phyloP scores from a whole-genome alignment of 2,329 filamentous ascomycete genomes.

The Beauveria medogensis region DNA sequence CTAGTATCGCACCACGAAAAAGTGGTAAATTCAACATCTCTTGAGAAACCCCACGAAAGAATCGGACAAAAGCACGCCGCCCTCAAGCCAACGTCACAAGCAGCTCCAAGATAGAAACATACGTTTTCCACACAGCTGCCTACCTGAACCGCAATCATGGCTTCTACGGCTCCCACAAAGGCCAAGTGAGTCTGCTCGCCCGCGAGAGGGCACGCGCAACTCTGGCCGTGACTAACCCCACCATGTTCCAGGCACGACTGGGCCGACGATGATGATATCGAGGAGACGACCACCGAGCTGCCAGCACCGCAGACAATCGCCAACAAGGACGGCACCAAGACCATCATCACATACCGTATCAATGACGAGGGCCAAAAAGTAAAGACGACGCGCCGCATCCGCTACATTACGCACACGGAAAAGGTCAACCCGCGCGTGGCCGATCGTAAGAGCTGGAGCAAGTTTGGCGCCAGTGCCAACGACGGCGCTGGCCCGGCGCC shows the following conservation, averaged over 20 bases:
- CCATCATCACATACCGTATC: constrained; percentile 79
- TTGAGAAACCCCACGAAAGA: constrained; percentile 31
- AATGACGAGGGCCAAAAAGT: constrained; percentile 94
- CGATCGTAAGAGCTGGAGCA: constrained; percentile 84
- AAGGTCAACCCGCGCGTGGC: constrained; percentile 94
- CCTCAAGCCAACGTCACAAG: constrained; percentile 17
- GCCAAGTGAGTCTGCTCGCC: constrained; percentile 27
- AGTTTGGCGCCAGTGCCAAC: constrained; percentile 87
- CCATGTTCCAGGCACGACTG: constrained; percentile 59
- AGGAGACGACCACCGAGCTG: constrained; percentile 60
- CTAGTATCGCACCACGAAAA: constrained; percentile 33
- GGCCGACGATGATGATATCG: constrained; percentile 92
- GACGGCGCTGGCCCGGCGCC: constrained; percentile 73
- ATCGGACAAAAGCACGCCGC: constrained; percentile 13
- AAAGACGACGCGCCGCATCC: constrained; percentile 93
- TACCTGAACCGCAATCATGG: constrained; percentile 24
- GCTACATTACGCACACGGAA: constrained; percentile 83
- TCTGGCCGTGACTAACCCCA: constrained; percentile 26
- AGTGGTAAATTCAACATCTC: constrained; percentile 30
- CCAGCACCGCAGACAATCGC: constrained; percentile 81
- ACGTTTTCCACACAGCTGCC: constrained; percentile 10
- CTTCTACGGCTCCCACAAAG: constrained; percentile 31
- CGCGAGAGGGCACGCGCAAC: constrained; percentile 11
- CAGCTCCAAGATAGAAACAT: background rate
- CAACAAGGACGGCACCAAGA: constrained; percentile 98